Evolutionary conservation across 2,329 filamentous ascomycete species (phyloP).

Genomic region (Sphaceloma murrayae): DNA sequence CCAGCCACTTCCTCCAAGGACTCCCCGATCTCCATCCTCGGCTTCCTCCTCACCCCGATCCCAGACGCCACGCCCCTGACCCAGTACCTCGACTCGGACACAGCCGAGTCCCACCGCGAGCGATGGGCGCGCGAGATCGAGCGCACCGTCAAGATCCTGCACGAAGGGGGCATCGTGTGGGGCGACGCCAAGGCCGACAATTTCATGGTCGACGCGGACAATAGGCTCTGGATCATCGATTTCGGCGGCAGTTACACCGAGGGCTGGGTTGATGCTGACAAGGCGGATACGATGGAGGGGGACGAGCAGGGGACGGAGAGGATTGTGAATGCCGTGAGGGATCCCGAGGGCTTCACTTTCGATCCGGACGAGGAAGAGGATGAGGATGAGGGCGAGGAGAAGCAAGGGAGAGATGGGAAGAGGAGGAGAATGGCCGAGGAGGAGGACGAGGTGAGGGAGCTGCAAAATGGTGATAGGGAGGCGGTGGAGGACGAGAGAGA

Average conservation of each 20-base stretch:
- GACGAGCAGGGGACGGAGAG: constrained; percentile 27
- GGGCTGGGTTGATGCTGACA: constrained; percentile 31
- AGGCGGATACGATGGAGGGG: constrained; percentile 29
- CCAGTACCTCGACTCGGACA: constrained; percentile 24
- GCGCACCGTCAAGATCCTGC: constrained; percentile 25
- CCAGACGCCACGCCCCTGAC: constrained; percentile 27
- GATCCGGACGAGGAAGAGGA: constrained; percentile 20
- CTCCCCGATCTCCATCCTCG: constrained; percentile 24
- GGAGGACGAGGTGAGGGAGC: constrained; percentile 17
- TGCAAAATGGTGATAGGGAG: constrained; percentile 16
- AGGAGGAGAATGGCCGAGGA: neutral
- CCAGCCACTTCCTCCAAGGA: constrained; percentile 2
- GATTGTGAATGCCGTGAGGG: constrained; percentile 25
- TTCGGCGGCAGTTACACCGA: constrained; percentile 32
- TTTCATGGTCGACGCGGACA: constrained; percentile 31
- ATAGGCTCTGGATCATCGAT: constrained; percentile 33
- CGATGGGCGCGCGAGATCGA: constrained; percentile 26
- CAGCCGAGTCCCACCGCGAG: constrained; percentile 26
- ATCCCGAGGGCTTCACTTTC: constrained; percentile 23
- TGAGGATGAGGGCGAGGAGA: constrained; percentile 16
- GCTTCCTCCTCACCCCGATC: constrained; percentile 29
- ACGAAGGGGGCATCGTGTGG: constrained; percentile 30
- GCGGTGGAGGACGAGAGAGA: constrained; percentile 13
- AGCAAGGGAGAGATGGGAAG: constrained; percentile 3
- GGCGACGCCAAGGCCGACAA: constrained; percentile 35